Percentiles rank a stretch among this genome's conserved stretches.
phyloP scores from a whole-genome alignment of 176 grass and related monocot species.

The Thinopyrum elongatum region DNA sequence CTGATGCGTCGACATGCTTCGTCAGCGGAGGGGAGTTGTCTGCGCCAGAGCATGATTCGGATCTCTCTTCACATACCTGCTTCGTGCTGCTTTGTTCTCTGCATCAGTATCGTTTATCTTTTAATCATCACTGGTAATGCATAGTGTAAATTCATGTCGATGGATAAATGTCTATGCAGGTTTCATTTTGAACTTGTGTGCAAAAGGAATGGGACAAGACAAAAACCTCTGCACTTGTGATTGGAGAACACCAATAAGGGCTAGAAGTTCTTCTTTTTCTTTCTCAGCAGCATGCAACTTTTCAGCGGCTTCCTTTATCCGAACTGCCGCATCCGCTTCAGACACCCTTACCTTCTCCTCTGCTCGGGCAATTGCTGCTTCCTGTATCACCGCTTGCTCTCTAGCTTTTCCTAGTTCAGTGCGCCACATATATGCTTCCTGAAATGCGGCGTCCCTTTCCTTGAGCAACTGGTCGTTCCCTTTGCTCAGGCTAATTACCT shows the following conservation, averaged over 20 bases:
- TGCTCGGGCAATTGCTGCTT: slow-evolving; percentile 80
- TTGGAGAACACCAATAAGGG: slow-evolving; percentile 65
- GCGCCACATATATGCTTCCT: slow-evolving; percentile 87
- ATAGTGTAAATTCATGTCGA: neutral
- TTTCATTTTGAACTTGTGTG: neutral
- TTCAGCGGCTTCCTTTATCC: slow-evolving; percentile 65
- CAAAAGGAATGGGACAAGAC: neutral
- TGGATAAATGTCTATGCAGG: neutral
- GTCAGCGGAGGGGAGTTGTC: slow-evolving; percentile 69
- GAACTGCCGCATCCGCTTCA: slow-evolving; percentile 57
- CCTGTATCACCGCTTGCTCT: slow-evolving; percentile 82
- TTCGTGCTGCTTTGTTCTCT: slow-evolving; percentile 72
- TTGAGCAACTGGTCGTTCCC: slow-evolving; percentile 80
- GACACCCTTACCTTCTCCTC: slow-evolving; percentile 79
- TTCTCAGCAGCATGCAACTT: slow-evolving; percentile 52
- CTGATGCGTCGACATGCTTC: slow-evolving; percentile 75
- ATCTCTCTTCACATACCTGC: slow-evolving; percentile 64
- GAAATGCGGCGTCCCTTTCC: slow-evolving; percentile 77
- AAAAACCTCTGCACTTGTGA: slow-evolving; percentile 87
- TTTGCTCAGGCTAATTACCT: slow-evolving; percentile 63
- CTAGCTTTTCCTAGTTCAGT: slow-evolving; percentile 95
- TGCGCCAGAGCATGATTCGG: slow-evolving; percentile 55
- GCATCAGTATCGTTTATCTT: slow-evolving; percentile 16
- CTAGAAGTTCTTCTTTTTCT: slow-evolving; percentile 80
- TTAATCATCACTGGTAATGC: slow-evolving; percentile 2